phyloP scores from a whole-genome alignment of 2,329 filamentous ascomycete genomes.

The Scortechinia acanthostroma region DNA sequence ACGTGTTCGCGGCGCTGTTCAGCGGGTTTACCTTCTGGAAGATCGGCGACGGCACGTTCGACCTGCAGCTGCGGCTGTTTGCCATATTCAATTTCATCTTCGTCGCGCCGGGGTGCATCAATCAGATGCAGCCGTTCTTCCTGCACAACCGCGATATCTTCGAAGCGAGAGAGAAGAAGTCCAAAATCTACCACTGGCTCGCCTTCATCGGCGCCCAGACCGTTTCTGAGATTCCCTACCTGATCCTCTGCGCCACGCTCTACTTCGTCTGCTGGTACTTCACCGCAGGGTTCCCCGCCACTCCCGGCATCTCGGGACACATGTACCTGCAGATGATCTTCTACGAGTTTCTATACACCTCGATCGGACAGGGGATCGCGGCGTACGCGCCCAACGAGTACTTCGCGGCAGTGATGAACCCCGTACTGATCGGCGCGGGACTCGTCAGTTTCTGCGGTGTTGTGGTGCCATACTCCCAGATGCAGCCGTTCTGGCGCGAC shows the following conservation, averaged over 20 bases:
- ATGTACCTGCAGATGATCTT: conserved; percentile 29
- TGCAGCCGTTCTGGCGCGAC: conserved; percentile 29
- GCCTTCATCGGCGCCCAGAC: conserved; percentile 35
- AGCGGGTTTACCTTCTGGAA: conserved; percentile 40
- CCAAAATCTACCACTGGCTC: conserved; percentile 39
- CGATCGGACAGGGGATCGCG: conserved; percentile 31
- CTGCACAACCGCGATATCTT: conserved; percentile 37
- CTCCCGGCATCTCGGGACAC: conserved; percentile 20
- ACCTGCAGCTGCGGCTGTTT: conserved; percentile 34
- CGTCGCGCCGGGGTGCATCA: conserved; percentile 36
- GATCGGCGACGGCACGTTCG: conserved; percentile 28
- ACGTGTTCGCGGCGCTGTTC: conserved; percentile 34
- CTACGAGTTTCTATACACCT: conserved; percentile 28
- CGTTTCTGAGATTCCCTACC: conserved; percentile 34
- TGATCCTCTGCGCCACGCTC: conserved; percentile 30
- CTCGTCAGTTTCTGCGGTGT: conserved; percentile 27
- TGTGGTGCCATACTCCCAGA: conserved; percentile 22
- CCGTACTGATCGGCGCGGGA: conserved; percentile 29
- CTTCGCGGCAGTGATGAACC: conserved; percentile 37
- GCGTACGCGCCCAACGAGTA: conserved; percentile 40
- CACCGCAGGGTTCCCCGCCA: conserved; percentile 24
- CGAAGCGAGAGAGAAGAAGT: conserved; percentile 37
- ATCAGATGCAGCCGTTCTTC: conserved; percentile 39
- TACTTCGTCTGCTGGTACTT: conserved; percentile 38
- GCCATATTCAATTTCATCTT: conserved; percentile 44